These are phyloP conservation scores for Saccharomycopsis sp. DNA, from an alignment of 805 yeast species.

Conservation along the genomic window DNA sequence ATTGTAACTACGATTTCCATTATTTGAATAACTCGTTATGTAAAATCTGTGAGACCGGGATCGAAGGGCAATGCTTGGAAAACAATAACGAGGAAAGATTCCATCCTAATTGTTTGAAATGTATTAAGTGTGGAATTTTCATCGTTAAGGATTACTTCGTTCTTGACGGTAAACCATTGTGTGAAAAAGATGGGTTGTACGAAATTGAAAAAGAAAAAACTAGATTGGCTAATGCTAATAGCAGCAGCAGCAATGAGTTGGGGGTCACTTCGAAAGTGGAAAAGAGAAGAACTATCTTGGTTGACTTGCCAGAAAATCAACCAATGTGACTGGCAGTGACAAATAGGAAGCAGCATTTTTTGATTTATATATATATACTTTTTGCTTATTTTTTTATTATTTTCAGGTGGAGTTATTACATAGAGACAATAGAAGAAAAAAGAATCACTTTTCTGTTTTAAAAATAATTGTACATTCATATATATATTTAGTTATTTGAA, in stretches of 20 bases:
- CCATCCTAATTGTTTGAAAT: conserved; percentile 67
- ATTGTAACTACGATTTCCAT: conserved; percentile 64
- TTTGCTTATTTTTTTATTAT: not conserved
- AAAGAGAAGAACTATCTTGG: conserved; percentile 20
- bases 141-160: conserved; percentile 53
- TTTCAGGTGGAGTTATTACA: no score
- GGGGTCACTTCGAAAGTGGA: conserved; percentile 15
- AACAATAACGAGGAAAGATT: conserved; percentile 64
- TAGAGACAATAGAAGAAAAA: no score
- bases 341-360: no score
- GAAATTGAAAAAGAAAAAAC: conserved; percentile 19
- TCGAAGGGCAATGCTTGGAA: conserved; percentile 88
- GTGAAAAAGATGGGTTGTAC: conserved; percentile 35
- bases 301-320: conserved; percentile 16
- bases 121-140: conserved; percentile 48
- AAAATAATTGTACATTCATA: not conserved
- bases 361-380: not conserved
- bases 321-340: conserved; percentile 1
- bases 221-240: not conserved
- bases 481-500: not conserved
- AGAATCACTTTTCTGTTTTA: not conserved
- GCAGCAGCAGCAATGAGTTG: conserved; percentile 1
- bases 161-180: conserved; percentile 40
- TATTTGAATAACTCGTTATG: conserved; percentile 69
- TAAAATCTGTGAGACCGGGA: conserved; percentile 59